Base-by-base conservation (phyloP, 768 basidiomycete species). In the Chiua virens region DNA sequence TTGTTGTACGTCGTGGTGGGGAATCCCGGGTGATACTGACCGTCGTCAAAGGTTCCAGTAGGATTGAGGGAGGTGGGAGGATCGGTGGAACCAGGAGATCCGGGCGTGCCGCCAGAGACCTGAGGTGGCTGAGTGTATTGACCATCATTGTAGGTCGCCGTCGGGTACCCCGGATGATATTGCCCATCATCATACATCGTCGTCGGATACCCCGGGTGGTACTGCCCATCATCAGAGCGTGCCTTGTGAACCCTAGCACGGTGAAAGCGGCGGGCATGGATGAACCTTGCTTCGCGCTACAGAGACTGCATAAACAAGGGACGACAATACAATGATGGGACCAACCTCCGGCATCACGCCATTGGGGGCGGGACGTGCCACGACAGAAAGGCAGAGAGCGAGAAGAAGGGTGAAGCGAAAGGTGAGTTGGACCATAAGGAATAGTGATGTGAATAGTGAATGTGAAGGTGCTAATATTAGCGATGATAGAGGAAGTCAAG, bases 401-500 rank as follows among this genome's bases (percentile, higher is more conserved):
- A 67, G 65, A 11, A 67, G 65, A 35, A 57, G n/a, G 20, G 60
- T 14, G 66, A 67, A 69, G 52, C 55, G 67, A 51, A 56, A 35
- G 22, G 48, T 53, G 53, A 69, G 58, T 45, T 60, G 67, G 49
- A 67, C 60, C 66, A 67, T 67, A 51, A 43, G 44, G 53, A 17
- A 52, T 67, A 54, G 58, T 61, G 18, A 64, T 67, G 67, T 59
- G 28, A 22, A 42, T 57, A 63, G 59, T 32, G 67, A 67, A 47
- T 44, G 65, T 69, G 65, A 43, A 23, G 42, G 17, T 41, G 40
- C 42, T 39, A 42, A 46, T 15, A 41, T 54, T 64, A 52, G 51
- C 55, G 45, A 50, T 57, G 56, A 38, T 18, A 40, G 45, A 45
- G 42, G n/a, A n/a, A n/a, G n/a, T n/a, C n/a, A 20, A 23, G 56